Evolutionary conservation across 1,284 basidiomycete genomes (phyloP), one percentile per base, ranked within the genome.

Genomic region (Megacollybia platyphylla): DNA sequence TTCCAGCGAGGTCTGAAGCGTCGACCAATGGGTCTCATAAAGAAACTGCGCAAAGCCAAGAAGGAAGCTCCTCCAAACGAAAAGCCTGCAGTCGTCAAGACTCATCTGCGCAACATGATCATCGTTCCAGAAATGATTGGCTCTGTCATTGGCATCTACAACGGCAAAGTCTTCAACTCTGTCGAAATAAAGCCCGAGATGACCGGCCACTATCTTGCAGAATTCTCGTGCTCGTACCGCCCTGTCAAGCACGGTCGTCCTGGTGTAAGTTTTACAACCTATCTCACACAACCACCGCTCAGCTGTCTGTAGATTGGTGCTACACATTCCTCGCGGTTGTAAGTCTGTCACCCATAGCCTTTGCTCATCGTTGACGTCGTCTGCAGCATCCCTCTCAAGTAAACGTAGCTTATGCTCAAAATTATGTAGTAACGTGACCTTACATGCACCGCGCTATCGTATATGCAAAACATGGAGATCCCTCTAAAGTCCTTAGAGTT

Each of bases 101-200:
- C 96, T 45, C 96, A 99, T 71, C 76, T 98, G 55, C 91, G 94
- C 62, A 85, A 98, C 73, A 98, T 99, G 94, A 93, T 97, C 66
- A 84, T 98, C 64, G 94, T 98, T 50, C 96, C 94, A 45, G 94
- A 99, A 76, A 98, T 99, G 96, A 97, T 98, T 64, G 94, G 94
- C 52, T 87, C 81, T 54, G 87, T 94, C 51, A 80, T 94, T 53
- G 92, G 91, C 55, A 92, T 96, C 62, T 98, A 98, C 85, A 94
- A 93, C 63, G 92, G 92, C 58, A 93, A 93, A 79, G 85, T 87
- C 51, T 94, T 93, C 78, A 92, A 90, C 76, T 83, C 87, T 41
- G 90, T 97, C 51, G 92, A 97, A 71, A 93, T 98, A 76, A 98
- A 96, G 77, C 93, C 96, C 55, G 96, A 98, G 70, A 97, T 97